Evolutionary conservation across 1,284 basidiomycete genomes (phyloP).

Genomic region (Ustilago sp.): DNA sequence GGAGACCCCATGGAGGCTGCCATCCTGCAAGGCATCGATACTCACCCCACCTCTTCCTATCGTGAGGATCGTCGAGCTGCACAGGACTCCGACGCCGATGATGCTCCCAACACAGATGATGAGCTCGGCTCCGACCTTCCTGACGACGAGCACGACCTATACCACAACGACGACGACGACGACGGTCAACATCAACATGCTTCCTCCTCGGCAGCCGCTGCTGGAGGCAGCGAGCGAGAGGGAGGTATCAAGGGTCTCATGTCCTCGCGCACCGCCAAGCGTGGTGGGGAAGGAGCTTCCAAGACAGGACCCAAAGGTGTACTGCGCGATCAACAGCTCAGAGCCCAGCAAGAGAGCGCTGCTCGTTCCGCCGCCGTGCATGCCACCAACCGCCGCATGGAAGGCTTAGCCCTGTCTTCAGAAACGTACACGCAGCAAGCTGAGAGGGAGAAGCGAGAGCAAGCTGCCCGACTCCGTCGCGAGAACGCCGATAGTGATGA

Average conservation of each 20-base stretch:
- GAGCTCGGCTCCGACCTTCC: conserved; percentile 54
- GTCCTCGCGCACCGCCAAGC: conserved; percentile 20
- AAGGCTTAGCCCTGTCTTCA: conserved; percentile 38
- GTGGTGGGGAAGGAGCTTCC: conserved; percentile 36
- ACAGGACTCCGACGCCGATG: conserved; percentile 11
- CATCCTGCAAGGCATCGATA: conserved; percentile 49
- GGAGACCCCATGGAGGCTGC: conserved; percentile 45
- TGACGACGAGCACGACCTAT: conserved; percentile 29
- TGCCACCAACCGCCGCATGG: conserved; percentile 43
- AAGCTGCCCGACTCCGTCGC: conserved; percentile 5
- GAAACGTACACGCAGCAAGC: conserved; percentile 52
- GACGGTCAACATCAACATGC: background rate
- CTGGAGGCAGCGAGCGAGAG: background rate
- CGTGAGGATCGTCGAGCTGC: conserved; percentile 38
- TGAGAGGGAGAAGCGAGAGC: conserved; percentile 30
- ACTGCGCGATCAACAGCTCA: conserved; percentile 42
- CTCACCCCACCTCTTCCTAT: conserved; percentile 24
- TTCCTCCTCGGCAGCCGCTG: conserved; percentile 4
- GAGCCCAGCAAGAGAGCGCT: conserved; percentile 23
- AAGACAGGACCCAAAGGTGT: conserved; percentile 63
- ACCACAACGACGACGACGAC: conserved; percentile 25
- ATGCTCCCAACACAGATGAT: conserved; percentile 51
- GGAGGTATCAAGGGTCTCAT: conserved; percentile 17
- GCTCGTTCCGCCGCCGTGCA: conserved; percentile 22
- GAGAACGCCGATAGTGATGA: conserved; percentile 29